phyloP scores from a whole-genome alignment of 441 rosid genomes.

The Adansonia grandidieri region DNA sequence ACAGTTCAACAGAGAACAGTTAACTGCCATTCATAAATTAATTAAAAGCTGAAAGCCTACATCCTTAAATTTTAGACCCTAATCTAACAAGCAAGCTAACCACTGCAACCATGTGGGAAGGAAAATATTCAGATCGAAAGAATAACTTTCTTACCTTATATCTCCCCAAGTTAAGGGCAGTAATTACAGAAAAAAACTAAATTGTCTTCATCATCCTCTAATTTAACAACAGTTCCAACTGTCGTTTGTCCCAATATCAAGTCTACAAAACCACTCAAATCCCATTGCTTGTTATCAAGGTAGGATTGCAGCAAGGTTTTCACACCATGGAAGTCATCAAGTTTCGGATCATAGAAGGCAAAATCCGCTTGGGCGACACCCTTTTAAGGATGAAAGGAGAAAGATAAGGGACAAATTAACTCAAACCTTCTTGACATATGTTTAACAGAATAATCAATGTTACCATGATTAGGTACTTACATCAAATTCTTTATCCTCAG shows the following conservation, averaged over 20 bases:
- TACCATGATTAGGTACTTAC: slow-evolving; percentile 36
- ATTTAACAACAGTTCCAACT: slow-evolving; percentile 86
- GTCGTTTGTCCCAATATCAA: slow-evolving; percentile 75
- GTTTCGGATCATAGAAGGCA: slow-evolving; percentile 86
- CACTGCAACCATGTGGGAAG: neutral
- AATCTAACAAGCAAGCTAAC: slow-evolving; percentile 6
- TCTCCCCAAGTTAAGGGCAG: slow-evolving; percentile 78
- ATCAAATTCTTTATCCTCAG: slow-evolving; percentile 68
- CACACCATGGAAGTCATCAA: slow-evolving; percentile 74
- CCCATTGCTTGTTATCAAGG: slow-evolving; percentile 79
- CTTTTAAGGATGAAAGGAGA: slow-evolving; percentile 40
- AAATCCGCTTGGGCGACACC: slow-evolving; percentile 84
- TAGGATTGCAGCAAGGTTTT: slow-evolving; percentile 64
- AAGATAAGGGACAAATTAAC: neutral
- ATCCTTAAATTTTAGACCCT: neutral
- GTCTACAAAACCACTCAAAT: slow-evolving; percentile 85
- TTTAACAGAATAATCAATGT: neutral
- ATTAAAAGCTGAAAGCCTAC: neutral
- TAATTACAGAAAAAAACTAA: slow-evolving; percentile 60
- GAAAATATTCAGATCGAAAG: neutral
- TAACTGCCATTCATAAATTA: neutral
- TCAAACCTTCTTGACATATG: neutral
- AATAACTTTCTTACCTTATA: slow-evolving; percentile 55
- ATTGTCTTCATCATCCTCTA: slow-evolving; percentile 69
- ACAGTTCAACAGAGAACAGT: no score